Conservation (phyloP, 352 stramenopile genomes). For the Phytophthora sansomeana region DNA sequence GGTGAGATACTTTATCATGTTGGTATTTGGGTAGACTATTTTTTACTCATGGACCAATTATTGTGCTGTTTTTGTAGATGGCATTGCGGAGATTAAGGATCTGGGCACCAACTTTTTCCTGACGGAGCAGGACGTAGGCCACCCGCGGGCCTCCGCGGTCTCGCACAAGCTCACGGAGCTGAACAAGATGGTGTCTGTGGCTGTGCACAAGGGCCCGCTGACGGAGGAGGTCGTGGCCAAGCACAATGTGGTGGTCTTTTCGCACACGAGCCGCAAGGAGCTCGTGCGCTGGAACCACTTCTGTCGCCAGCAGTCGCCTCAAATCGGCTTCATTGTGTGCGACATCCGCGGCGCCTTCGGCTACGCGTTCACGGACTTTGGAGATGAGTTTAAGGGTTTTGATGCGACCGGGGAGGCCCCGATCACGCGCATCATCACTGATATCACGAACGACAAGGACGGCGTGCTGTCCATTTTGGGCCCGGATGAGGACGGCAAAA, state of each 20-base stretch:
- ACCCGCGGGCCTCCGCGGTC: slow-evolving; percentile 66
- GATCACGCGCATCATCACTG: slow-evolving; percentile 89
- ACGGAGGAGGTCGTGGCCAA: slow-evolving; percentile 68
- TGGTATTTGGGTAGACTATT: not conserved
- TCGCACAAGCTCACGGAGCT: slow-evolving; percentile 90
- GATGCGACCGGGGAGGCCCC: slow-evolving; percentile 84
- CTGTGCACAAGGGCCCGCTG: slow-evolving; percentile 71
- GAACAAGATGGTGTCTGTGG: slow-evolving; percentile 92
- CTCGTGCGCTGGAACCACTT: slow-evolving; percentile 91
- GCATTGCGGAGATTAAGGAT: slow-evolving; percentile 80
- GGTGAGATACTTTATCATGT: slow-evolving; percentile 28
- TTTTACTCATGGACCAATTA: not conserved
- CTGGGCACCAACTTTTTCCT: slow-evolving; percentile 96
- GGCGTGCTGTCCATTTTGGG: slow-evolving; percentile 79
- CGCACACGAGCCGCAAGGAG: slow-evolving; percentile 73
- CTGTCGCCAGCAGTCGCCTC: slow-evolving; percentile 79
- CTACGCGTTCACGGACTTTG: slow-evolving; percentile 87
- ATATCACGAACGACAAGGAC: slow-evolving; percentile 86
- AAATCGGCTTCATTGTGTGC: slow-evolving; percentile 85
- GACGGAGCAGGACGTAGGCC: slow-evolving; percentile 78
- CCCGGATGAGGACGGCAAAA: slow-evolving; percentile 87
- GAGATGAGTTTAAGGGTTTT: slow-evolving; percentile 77
- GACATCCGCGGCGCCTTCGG: slow-evolving; percentile 82
- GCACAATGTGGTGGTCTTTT: slow-evolving; percentile 93
- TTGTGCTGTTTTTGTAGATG: slow-evolving; percentile 45